Base-by-base conservation (phyloP, 179 eudicot genomes). In the Camellia oleifera region DNA sequence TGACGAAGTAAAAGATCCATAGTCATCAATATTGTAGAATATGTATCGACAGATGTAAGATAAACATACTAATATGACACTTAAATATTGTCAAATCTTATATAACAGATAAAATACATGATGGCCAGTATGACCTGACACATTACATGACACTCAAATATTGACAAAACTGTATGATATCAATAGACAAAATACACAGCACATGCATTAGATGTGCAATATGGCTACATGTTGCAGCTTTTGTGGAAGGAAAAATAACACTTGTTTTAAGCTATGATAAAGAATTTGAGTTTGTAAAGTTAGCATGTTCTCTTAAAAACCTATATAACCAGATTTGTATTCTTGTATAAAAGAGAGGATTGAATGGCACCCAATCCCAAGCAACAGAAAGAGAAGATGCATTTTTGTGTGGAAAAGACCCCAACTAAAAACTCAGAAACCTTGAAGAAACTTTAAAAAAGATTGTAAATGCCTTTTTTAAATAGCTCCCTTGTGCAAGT, bases 101-200 rank as follows among this genome's bases (percentile, higher is more conserved):
- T 32, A 32, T 32, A 32, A 32, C 1, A 32, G 32, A 32, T 32
- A 32, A 32, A 32, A 32, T 32, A 32, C 32, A 32, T 32, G 32
- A 1, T 32, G 32, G 1, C 1, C 32, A 32, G 32, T 32, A 32
- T 32, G 32, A 32, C 32, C 32, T 32, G 32, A 32, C 32, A 32
- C 32, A 32, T 32, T 32, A 6, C 10, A 71, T 48, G 75, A 71
- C 40, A 71, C 20, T 71, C 75, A 50, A 69, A 69, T 69, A n/a
- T 62, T 58, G 62, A 58, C 62, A 58, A 3, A 10, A 14, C 13
- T 58, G 15, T 7, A 58, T 7, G 32, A 32, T 32, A 32, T 32
- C 32, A 32, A 32, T 69, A 69, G 4, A 44, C 10, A 3, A 69
- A 15, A 15, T 69, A 46, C 7, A 69, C 3, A 54, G 7, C 73